Conservation (phyloP, 106 monocot genomes). For the Cymbidium sinense region DNA sequence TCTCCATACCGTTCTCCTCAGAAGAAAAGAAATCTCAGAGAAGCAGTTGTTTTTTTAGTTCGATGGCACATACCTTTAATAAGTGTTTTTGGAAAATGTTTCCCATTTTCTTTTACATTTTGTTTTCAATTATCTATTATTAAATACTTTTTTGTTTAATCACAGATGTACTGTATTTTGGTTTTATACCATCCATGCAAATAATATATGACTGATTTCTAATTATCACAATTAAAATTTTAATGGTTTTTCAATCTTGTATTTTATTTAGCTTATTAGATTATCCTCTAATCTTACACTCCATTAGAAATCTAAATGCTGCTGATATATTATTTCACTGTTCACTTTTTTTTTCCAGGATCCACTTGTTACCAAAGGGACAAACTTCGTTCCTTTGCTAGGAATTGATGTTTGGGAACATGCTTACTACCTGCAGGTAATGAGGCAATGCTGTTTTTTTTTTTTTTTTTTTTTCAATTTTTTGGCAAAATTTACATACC, state of each 20-base stretch:
- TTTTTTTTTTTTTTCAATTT: too few relatives aligned
- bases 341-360: slow-evolving; percentile 57
- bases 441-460: neutral
- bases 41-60: too few relatives aligned
- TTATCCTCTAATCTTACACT: neutral
- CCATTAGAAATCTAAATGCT: neutral
- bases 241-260: neutral
- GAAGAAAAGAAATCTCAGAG: too few relatives aligned
- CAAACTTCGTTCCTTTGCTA: slow-evolving; percentile 57
- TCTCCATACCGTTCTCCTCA: too few relatives aligned
- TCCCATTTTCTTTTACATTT: neutral
- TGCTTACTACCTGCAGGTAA: slow-evolving; percentile 83
- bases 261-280: neutral
- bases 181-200: neutral
- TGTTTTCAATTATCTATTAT: neutral
- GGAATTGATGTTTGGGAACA: slow-evolving; percentile 91
- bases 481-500: too few relatives aligned
- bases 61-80: too few relatives aligned
- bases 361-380: slow-evolving; percentile 73
- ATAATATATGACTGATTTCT: neutral
- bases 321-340: neutral
- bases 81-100: neutral
- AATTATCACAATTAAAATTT: neutral
- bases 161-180: neutral
- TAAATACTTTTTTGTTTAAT: neutral